Evolutionary conservation across 2,329 filamentous ascomycete species (phyloP).

Genomic region (Aspergillus tubingensis): DNA sequence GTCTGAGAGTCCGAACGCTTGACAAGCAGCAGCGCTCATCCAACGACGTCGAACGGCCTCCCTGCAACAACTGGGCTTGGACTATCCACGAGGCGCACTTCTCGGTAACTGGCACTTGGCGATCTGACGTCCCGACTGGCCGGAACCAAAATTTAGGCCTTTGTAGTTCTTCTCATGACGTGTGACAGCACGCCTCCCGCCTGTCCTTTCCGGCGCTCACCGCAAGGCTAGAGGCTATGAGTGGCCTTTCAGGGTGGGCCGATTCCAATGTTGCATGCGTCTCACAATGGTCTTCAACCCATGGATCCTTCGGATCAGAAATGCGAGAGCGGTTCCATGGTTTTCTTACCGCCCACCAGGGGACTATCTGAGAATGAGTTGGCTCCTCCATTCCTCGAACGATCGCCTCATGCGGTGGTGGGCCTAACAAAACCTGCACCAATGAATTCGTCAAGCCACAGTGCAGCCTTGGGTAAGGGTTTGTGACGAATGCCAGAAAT

Average conservation of each 20-base stretch:
- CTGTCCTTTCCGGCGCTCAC: background rate
- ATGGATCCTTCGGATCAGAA: constrained; percentile 1
- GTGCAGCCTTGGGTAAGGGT: background rate
- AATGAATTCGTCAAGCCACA: background rate
- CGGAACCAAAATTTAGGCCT: constrained; percentile 10
- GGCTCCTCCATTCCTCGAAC: background rate
- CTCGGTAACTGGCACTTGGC: constrained; percentile 1
- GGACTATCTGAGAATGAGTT: background rate
- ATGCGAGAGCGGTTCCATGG: background rate
- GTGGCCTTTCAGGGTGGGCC: background rate
- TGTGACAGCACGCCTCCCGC: constrained; percentile 5
- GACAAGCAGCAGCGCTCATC: too few relatives aligned
- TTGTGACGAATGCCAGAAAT: constrained; percentile 3
- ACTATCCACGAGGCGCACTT: background rate
- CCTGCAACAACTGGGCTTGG: background rate
- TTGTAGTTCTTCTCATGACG: constrained; percentile 2
- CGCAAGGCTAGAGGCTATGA: background rate
- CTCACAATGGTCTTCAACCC: constrained; percentile 1
- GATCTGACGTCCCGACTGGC: constrained; percentile 14
- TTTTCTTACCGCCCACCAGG: background rate
- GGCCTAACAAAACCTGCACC: background rate
- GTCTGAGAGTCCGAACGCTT: background rate
- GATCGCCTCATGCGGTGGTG: background rate
- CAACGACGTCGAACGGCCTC: background rate
- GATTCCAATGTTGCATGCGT: background rate